Conservation (phyloP, 2,329 filamentous ascomycete genomes). For the Lachnum nothofagi region DNA sequence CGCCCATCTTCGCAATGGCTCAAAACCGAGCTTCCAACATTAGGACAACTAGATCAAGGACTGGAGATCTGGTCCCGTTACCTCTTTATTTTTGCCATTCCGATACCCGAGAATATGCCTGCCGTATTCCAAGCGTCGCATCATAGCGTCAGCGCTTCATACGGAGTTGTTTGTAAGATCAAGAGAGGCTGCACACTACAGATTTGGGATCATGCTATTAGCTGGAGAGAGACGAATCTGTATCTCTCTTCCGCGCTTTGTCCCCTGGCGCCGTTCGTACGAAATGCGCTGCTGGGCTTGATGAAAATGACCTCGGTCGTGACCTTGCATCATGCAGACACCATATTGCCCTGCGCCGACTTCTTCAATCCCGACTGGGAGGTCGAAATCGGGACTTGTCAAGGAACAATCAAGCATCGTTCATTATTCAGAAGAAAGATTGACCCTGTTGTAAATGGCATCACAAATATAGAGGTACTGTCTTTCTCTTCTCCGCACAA, state of each 20-base stretch:
- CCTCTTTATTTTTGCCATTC: slow-evolving; percentile 45
- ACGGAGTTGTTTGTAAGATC: slow-evolving; percentile 58
- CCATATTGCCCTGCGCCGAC: slow-evolving; percentile 52
- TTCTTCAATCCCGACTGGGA: slow-evolving; percentile 63
- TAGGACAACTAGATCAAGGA: slow-evolving; percentile 42
- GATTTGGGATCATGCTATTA: slow-evolving; percentile 61
- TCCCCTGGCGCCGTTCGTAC: slow-evolving; percentile 25
- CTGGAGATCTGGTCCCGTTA: slow-evolving; percentile 43
- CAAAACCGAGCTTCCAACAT: slow-evolving; percentile 40
- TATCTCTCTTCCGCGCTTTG: slow-evolving; percentile 29
- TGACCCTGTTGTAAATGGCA: slow-evolving; percentile 61
- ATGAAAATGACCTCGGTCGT: slow-evolving; percentile 25
- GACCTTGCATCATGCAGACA: slow-evolving; percentile 49
- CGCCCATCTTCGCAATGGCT: slow-evolving; percentile 41
- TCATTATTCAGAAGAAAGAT: slow-evolving; percentile 55
- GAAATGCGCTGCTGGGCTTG: slow-evolving; percentile 27
- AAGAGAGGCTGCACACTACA: slow-evolving; percentile 55
- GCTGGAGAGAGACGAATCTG: slow-evolving; percentile 47
- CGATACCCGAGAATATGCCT: slow-evolving; percentile 40
- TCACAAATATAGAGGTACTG: slow-evolving; percentile 47
- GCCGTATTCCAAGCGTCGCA: slow-evolving; percentile 60
- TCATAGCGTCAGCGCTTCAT: slow-evolving; percentile 55
- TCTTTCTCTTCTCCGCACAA: background rate
- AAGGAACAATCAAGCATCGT: slow-evolving; percentile 51
- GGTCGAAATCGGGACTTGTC: slow-evolving; percentile 54